Percentiles rank a stretch among this genome's conserved stretches.
phyloP scores from a whole-genome alignment of 306 rosid species.

The Trifolium fragiferum region DNA sequence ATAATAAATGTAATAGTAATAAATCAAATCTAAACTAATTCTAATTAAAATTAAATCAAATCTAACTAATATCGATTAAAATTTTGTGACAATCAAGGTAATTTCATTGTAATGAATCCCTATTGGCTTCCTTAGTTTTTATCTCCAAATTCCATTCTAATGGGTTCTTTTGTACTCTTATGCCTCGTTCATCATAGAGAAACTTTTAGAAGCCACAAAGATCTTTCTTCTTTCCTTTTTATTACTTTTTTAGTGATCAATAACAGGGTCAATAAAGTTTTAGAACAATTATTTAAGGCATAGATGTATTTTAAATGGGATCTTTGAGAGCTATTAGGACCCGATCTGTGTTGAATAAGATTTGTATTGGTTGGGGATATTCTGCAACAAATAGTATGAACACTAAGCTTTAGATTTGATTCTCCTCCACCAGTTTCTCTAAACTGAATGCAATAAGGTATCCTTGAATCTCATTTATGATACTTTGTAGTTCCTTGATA shows the following conservation, averaged over 20 bases:
- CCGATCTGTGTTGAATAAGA: neutral
- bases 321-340: neutral
- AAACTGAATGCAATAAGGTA: neutral
- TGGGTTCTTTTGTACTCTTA: neutral
- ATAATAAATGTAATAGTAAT: neutral
- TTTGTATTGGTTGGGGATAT: neutral
- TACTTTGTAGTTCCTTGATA: conserved; percentile 1
- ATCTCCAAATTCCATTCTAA: neutral
- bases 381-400: neutral
- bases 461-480: neutral
- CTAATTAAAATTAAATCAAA: neutral
- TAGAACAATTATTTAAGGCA: neutral
- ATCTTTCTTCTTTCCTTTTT: neutral
- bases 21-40: neutral
- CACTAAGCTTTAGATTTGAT: neutral
- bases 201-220: neutral
- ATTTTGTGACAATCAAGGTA: neutral
- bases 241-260: neutral
- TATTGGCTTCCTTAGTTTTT: too few species aligned
- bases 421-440: neutral
- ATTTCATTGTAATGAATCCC: too few species aligned
- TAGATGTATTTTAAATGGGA: neutral
- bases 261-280: neutral
- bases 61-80: neutral
- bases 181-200: neutral